phyloP scores from a whole-genome alignment of 2,329 filamentous ascomycete genomes.

The Teratosphaeria epicoccoides region DNA sequence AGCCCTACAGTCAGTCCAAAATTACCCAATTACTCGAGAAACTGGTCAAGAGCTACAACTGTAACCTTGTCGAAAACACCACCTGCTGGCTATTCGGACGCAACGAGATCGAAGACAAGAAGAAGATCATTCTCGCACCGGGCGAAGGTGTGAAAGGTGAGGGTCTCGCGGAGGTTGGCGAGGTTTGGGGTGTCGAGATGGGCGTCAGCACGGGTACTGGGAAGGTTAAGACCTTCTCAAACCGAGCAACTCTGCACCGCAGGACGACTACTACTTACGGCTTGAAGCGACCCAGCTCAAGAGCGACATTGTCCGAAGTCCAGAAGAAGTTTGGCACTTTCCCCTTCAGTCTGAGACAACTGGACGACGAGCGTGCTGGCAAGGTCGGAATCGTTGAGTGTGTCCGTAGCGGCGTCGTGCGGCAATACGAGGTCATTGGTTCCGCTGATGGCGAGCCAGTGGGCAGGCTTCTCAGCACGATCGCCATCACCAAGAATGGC shows the following conservation, averaged over 20 bases:
- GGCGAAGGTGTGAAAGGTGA: slow-evolving; percentile 84
- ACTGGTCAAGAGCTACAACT: slow-evolving; percentile 80
- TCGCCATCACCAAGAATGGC: slow-evolving; percentile 97
- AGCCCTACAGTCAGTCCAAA: slow-evolving; percentile 72
- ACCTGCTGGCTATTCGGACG: slow-evolving; percentile 94
- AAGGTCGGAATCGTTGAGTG: slow-evolving; percentile 96
- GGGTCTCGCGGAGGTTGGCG: slow-evolving; percentile 73
- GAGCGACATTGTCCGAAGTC: slow-evolving; percentile 85
- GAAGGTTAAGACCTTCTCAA: slow-evolving; percentile 86
- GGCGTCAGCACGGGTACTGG: slow-evolving; percentile 82
- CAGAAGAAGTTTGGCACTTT: slow-evolving; percentile 96
- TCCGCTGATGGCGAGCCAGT: slow-evolving; percentile 84
- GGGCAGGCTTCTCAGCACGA: slow-evolving; percentile 75
- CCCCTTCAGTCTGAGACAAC: slow-evolving; percentile 93
- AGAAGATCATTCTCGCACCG: slow-evolving; percentile 92
- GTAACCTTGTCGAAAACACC: slow-evolving; percentile 91
- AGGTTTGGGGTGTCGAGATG: slow-evolving; percentile 97
- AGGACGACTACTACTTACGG: slow-evolving; percentile 85
- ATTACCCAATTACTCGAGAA: slow-evolving; percentile 85
- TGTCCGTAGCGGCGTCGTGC: slow-evolving; percentile 81
- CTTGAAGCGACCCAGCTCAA: slow-evolving; percentile 86
- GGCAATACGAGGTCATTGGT: slow-evolving; percentile 91
- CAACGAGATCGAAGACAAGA: slow-evolving; percentile 95
- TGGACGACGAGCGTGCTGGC: slow-evolving; percentile 90
- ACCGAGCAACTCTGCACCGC: slow-evolving; percentile 84